Evolutionary conservation across 805 yeast genomes (phyloP).

Genomic region (Yarrowia porcina): DNA sequence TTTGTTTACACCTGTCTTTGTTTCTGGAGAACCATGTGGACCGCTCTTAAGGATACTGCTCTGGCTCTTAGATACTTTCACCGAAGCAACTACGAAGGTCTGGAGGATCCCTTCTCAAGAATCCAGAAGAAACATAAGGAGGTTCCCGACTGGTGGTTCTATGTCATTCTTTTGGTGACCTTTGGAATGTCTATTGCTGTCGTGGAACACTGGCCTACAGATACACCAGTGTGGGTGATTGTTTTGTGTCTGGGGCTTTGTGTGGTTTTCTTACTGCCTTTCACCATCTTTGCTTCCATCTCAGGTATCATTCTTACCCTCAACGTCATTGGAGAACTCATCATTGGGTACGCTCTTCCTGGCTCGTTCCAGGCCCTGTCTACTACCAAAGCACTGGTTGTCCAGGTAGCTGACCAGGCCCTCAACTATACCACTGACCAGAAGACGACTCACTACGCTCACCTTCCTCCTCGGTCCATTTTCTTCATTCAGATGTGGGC

Average conservation of each 20-base stretch:
- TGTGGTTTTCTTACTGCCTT: background rate
- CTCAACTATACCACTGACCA: constrained; percentile 53
- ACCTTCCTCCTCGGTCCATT: constrained; percentile 50
- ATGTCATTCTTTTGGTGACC: background rate
- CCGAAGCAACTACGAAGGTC: background rate
- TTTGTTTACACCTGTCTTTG: background rate
- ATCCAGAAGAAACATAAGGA: constrained; percentile 2
- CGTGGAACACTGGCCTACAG: constrained; percentile 3
- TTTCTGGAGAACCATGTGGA: background rate
- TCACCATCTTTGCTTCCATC: background rate
- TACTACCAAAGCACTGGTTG: constrained; percentile 29
- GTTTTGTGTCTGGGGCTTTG: background rate
- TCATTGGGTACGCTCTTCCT: constrained; percentile 1
- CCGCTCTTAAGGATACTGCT: background rate
- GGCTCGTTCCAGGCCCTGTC: constrained; percentile 2
- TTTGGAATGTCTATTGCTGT: background rate
- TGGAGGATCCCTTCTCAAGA: background rate
- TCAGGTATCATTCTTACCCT: background rate
- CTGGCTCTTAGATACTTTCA: background rate
- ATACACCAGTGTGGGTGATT: background rate
- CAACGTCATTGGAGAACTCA: background rate
- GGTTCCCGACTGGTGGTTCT: constrained; percentile 7
- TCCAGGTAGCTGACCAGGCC: constrained; percentile 44
- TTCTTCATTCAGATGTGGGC: background rate
- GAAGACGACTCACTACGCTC: constrained; percentile 58